Percentiles rank a stretch among this genome's conserved stretches.
These are phyloP conservation scores for Musa beccarii DNA, from an alignment of 176 grass and related monocot species.

Conservation along the genomic window DNA sequence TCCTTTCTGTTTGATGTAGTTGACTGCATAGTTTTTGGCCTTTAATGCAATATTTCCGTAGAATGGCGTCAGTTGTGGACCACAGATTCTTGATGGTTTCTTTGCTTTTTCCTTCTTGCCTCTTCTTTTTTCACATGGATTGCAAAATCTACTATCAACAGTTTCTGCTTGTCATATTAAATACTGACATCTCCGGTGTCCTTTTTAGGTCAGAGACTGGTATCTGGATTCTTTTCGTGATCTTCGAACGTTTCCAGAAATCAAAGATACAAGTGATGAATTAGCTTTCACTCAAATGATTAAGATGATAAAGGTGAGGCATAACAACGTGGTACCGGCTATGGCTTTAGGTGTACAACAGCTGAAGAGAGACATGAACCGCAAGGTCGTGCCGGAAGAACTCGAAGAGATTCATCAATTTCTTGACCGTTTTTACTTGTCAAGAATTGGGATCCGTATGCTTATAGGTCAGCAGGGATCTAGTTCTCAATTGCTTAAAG, in stretches of 20 bases:
- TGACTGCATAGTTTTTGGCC: not conserved
- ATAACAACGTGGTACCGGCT: constrained; percentile 90
- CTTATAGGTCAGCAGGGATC: constrained; percentile 71
- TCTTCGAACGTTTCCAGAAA: constrained; percentile 63
- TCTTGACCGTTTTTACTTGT: constrained; percentile 93
- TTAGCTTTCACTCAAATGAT: constrained; percentile 71
- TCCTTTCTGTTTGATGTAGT: too few relatives aligned
- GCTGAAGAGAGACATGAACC: constrained; percentile 56
- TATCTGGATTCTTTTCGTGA: constrained; percentile 94
- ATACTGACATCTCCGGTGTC: constrained; percentile 8
- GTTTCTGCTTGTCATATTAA: constrained; percentile 1
- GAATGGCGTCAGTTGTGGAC: not conserved
- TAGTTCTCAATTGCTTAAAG: not conserved
- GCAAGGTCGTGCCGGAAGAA: constrained; percentile 37
- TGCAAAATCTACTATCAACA: not conserved
- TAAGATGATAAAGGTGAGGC: constrained; percentile 71
- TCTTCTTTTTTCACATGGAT: not conserved
- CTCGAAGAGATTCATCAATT: constrained; percentile 68
- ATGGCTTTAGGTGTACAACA: constrained; percentile 86
- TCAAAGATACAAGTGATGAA: constrained; percentile 49
- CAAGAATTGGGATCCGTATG: constrained; percentile 90
- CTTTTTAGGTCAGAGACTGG: constrained; percentile 79
- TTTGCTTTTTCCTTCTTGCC: not conserved
- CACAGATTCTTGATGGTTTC: not conserved
- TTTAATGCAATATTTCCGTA: not conserved